phyloP scores from a whole-genome alignment of 352 stramenopile genomes.

The Phytophthora brassicae region DNA sequence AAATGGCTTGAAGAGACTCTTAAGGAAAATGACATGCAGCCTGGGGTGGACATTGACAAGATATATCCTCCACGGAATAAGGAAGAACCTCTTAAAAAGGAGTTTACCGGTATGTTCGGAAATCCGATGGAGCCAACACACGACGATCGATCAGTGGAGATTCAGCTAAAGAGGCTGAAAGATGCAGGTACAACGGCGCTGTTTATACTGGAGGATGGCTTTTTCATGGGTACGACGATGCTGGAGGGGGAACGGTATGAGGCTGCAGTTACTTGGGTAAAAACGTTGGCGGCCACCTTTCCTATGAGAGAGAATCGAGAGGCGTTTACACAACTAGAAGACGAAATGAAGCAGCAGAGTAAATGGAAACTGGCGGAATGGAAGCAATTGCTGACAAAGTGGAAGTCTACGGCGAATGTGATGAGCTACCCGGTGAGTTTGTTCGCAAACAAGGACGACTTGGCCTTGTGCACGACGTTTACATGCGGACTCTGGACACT shows the following conservation, averaged over 20 bases:
- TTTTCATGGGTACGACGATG: constrained; percentile 63
- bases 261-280: constrained; percentile 61
- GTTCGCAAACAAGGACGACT: constrained; percentile 46
- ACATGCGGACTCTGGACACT: constrained; percentile 81
- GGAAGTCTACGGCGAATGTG: constrained; percentile 46
- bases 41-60: constrained; percentile 53
- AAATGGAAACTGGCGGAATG: constrained; percentile 54
- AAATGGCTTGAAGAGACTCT: constrained; percentile 69
- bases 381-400: constrained; percentile 49
- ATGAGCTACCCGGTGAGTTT: constrained; percentile 65
- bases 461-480: constrained; percentile 62
- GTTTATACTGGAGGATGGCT: constrained; percentile 65
- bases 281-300: constrained; percentile 52
- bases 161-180: constrained; percentile 59
- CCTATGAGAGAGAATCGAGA: constrained; percentile 60
- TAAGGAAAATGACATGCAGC: constrained; percentile 45
- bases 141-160: constrained; percentile 29
- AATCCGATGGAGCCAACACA: constrained; percentile 39
- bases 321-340: constrained; percentile 46
- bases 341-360: constrained; percentile 33
- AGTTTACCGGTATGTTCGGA: constrained; percentile 44
- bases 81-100: constrained; percentile 30
- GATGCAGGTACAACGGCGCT: constrained; percentile 61
- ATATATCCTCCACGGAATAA: constrained; percentile 33
- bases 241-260: constrained; percentile 58